phyloP scores from a whole-genome alignment of 2,329 filamentous ascomycete species.

The Ophiocordyceps robertsii region DNA sequence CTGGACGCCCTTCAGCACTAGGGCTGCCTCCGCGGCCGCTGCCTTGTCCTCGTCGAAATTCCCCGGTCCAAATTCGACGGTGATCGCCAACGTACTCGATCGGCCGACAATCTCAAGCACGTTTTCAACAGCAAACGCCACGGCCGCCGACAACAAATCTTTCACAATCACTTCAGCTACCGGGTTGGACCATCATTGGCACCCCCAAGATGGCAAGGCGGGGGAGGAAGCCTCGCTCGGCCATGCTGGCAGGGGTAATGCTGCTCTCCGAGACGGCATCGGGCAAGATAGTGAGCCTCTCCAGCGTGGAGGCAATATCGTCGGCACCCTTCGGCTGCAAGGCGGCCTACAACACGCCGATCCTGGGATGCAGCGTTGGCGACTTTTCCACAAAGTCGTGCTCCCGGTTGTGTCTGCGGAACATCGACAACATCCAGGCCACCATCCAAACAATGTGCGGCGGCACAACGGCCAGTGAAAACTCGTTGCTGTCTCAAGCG shows the following conservation, averaged over 20 bases:
- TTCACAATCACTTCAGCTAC: too few relatives aligned
- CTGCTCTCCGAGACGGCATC: conserved; percentile 11
- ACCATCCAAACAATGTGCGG: conserved; percentile 15
- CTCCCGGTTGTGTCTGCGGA: conserved; percentile 21
- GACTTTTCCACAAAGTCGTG: conserved; percentile 25
- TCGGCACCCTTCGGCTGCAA: conserved; percentile 23
- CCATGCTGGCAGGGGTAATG: not conserved
- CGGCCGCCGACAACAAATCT: too few relatives aligned
- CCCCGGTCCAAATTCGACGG: too few relatives aligned
- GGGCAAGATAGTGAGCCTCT: conserved; percentile 16
- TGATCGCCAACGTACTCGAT: too few relatives aligned
- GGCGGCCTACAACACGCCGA: conserved; percentile 26
- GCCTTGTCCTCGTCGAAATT: too few relatives aligned
- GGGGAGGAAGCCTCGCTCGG: too few relatives aligned
- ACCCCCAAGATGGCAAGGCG: too few relatives aligned
- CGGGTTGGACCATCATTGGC: too few relatives aligned
- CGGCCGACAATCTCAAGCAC: too few relatives aligned
- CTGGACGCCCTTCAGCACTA: not conserved
- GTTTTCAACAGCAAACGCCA: too few relatives aligned
- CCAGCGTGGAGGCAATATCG: conserved; percentile 26
- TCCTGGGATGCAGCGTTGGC: conserved; percentile 19
- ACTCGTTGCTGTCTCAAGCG: conserved; percentile 23
- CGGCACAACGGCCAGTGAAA: conserved; percentile 8
- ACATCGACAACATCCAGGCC: conserved; percentile 12
- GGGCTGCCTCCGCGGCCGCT: not conserved